Base-by-base conservation (phyloP, 352 stramenopile species). In the Phytopythium sindhum region DNA sequence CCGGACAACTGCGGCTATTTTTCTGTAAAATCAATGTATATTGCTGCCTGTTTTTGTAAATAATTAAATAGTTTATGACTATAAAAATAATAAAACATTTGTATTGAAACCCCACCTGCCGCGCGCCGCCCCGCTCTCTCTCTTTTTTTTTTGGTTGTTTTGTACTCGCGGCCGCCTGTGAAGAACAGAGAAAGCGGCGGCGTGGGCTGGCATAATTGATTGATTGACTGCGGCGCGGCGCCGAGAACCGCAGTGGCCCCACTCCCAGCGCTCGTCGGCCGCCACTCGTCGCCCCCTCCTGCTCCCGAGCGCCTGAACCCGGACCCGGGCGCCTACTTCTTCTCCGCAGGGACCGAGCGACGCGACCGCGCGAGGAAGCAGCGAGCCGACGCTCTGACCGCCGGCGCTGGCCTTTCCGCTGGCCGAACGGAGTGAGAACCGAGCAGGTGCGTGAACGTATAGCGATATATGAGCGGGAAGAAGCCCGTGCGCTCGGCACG, bases 101-200 rank as follows among this genome's bases (percentile, higher is more conserved):
- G n/a, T n/a, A 21, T 39, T 55, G 26, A 39, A 55, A 55, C 48
- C 19, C 24, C 48, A 14, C 26, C n/a, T n/a, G n/a, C n/a, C 26
- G 24, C 26, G 14, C 14, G 8, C 44, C n/a, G 21, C 7, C 42
- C 23, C 42, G 17, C 42, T 48, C 42, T 10, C 42, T 39, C 33
- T 39, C 33, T 39, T 10, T 39, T 10, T 39, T 11, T 39, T 39
- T 39, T 23, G 37, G 48, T 55, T 55, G 48, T 55, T 55, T 55
- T 35, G 48, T 23, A 29, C 52, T 42, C 52, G 52, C 51, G 28
- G 51, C 29, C 31, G 51, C 51, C 33, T 58, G 31, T 58, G 52
- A 58, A 58, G 52, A 58, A 58, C 21, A 58, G 52, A 58, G 33
- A 45, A 58, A 23, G 48, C 24, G 47, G 47, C 51, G 29, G 50